Evolutionary conservation across 768 basidiomycete species (phyloP).

Genomic region (Rhodosporidiobolus odoratus): DNA sequence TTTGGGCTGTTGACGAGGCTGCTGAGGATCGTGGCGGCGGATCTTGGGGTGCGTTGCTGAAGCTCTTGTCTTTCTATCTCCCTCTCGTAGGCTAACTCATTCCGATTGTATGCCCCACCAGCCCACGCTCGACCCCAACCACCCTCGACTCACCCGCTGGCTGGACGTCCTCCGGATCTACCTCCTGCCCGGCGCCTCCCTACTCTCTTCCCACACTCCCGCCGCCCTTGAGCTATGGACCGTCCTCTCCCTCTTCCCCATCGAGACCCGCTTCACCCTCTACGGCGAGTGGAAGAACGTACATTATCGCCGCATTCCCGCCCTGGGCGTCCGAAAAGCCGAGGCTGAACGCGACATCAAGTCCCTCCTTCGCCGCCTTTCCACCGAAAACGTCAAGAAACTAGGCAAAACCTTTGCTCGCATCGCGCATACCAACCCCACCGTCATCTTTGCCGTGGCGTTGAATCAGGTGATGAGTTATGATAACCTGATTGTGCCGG

Average conservation of each 20-base stretch:
- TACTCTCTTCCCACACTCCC: constrained; percentile 77
- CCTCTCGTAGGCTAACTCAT: no score
- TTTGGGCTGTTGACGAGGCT: constrained; percentile 21
- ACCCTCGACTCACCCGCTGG: constrained; percentile 53
- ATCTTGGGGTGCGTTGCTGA: constrained; percentile 15
- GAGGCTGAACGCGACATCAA: constrained; percentile 85
- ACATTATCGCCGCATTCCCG: constrained; percentile 68
- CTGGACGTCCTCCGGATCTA: constrained; percentile 69
- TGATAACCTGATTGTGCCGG: constrained; percentile 81
- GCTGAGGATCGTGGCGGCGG: constrained; percentile 5
- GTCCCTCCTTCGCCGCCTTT: constrained; percentile 68
- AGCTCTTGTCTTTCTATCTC: not conserved
- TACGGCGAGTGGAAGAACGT: constrained; percentile 91
- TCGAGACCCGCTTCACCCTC: constrained; percentile 73
- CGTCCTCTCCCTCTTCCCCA: constrained; percentile 72
- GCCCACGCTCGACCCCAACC: constrained; percentile 4
- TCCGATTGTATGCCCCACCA: not conserved
- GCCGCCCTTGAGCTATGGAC: constrained; percentile 91
- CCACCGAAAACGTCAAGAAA: constrained; percentile 61
- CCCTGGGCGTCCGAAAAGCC: constrained; percentile 69
- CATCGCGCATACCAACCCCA: constrained; percentile 87
- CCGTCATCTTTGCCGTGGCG: constrained; percentile 79
- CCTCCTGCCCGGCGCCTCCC: constrained; percentile 77
- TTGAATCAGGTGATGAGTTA: constrained; percentile 94
- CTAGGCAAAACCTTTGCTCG: constrained; percentile 85